These are phyloP conservation scores for Scytalidium lignicola DNA, from an alignment of 2,329 filamentous ascomycete species.

Conservation along the genomic window DNA sequence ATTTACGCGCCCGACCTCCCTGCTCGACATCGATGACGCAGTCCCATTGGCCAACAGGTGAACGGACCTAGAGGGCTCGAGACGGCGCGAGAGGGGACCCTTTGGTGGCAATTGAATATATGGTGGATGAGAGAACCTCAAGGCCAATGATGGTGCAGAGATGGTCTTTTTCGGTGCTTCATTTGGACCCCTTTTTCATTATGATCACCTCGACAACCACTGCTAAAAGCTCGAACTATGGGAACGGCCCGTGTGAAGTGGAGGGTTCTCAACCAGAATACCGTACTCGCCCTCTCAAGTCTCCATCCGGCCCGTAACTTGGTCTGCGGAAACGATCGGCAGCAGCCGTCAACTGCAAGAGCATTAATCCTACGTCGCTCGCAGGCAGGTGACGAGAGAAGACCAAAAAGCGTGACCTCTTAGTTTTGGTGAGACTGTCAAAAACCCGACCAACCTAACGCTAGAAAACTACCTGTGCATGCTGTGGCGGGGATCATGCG, in stretches of 20 bases:
- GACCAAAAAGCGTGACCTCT: neutral
- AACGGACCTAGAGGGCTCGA: conserved; percentile 5
- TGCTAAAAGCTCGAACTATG: conserved; percentile 1
- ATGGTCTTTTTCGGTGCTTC: conserved; percentile 3
- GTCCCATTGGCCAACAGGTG: conserved; percentile 17
- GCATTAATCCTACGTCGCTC: neutral
- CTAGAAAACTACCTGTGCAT: neutral
- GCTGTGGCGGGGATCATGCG: neutral
- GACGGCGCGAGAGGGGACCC: conserved; percentile 11
- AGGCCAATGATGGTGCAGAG: conserved; percentile 11
- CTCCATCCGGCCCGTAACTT: neutral
- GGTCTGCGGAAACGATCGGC: neutral
- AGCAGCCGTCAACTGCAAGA: neutral
- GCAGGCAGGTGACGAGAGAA: neutral
- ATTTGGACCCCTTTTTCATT: conserved; percentile 7
- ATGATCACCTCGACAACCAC: conserved; percentile 1
- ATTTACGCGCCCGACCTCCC: conserved; percentile 18
- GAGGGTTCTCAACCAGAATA: neutral
- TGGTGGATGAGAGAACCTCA: conserved; percentile 3
- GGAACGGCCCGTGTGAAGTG: conserved; percentile 12
- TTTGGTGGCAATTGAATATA: conserved; percentile 1
- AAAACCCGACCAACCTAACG: neutral
- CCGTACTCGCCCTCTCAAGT: neutral
- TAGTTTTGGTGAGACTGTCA: neutral
- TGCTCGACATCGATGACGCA: conserved; percentile 5